Evolutionary conservation across 768 basidiomycete genomes (phyloP).

Genomic region (Boletus bicolor): DNA sequence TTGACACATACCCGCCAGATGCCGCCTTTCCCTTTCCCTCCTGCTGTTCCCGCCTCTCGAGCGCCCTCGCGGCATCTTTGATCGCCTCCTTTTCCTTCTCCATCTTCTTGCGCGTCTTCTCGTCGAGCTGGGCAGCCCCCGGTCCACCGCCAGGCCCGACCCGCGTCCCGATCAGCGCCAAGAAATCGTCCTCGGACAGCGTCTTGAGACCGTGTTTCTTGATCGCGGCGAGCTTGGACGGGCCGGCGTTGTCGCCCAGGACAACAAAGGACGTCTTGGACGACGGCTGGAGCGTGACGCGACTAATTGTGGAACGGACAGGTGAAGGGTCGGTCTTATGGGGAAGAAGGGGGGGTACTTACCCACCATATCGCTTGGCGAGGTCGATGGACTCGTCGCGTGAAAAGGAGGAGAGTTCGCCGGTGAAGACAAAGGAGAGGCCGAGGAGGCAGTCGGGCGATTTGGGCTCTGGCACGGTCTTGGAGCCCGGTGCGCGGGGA

Average conservation of each 20-base stretch:
- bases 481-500: slow-evolving; percentile 55
- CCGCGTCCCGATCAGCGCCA: slow-evolving; percentile 75
- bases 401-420: slow-evolving; percentile 82
- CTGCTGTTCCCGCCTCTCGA: slow-evolving; percentile 70
- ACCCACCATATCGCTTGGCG: slow-evolving; percentile 94
- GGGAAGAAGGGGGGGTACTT: slow-evolving; percentile 27
- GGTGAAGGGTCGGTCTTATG: no score
- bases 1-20: slow-evolving; percentile 17
- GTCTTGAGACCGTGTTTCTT: slow-evolving; percentile 75
- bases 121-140: slow-evolving; percentile 51
- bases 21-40: slow-evolving; percentile 34
- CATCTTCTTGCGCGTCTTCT: slow-evolving; percentile 77
- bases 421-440: slow-evolving; percentile 92
- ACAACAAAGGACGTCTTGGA: slow-evolving; percentile 88
- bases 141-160: slow-evolving; percentile 39
- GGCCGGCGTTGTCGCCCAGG: slow-evolving; percentile 84
- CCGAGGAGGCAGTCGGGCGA: slow-evolving; percentile 81
- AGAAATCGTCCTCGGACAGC: slow-evolving; percentile 83
- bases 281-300: slow-evolving; percentile 84
- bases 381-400: slow-evolving; percentile 85
- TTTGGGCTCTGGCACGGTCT: slow-evolving; percentile 64
- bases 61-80: slow-evolving; percentile 65
- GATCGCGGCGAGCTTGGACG: slow-evolving; percentile 83
- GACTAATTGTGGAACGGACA: slow-evolving; percentile 41
- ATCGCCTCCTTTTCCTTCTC: slow-evolving; percentile 80